Evolutionary conservation across 257 asterid species (phyloP).

Genomic region (Ehretia macrophylla): DNA sequence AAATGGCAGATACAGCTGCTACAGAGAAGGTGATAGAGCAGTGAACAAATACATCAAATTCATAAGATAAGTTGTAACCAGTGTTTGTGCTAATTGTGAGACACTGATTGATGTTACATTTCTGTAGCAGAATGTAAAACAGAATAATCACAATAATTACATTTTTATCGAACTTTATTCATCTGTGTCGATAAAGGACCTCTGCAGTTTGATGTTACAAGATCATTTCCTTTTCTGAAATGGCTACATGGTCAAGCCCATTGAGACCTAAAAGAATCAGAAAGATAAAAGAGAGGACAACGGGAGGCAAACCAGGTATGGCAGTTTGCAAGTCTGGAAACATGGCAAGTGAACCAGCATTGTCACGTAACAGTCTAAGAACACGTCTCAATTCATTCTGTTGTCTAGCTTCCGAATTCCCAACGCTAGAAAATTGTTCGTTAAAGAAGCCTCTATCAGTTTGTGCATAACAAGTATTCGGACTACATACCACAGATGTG

Average conservation of each 20-base stretch:
- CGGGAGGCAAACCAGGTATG: too few relatives aligned
- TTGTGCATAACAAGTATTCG: conserved; percentile 2
- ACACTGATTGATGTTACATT: neutral
- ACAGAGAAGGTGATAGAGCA: too few relatives aligned
- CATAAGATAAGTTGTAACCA: too few relatives aligned
- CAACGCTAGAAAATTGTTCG: neutral
- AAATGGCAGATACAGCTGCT: neutral
- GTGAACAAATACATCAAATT: too few relatives aligned
- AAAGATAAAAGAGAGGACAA: neutral
- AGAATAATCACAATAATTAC: neutral
- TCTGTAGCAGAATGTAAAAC: neutral
- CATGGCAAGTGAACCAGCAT: too few relatives aligned
- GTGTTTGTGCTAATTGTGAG: too few relatives aligned
- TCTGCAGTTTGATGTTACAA: neutral
- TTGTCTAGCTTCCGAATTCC: conserved; percentile 1
- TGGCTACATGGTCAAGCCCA: neutral
- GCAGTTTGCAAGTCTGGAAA: too few relatives aligned
- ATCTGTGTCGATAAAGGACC: neutral
- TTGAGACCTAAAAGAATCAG: too few relatives aligned
- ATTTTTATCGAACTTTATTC: neutral
- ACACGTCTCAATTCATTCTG: neutral
- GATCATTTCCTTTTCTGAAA: neutral
- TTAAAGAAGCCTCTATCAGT: neutral
- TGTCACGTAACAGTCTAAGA: too few relatives aligned
- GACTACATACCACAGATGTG: conserved; percentile 23